These are phyloP conservation scores for Pholiota microspora DNA, from an alignment of 768 basidiomycete species.

Conservation along the genomic window DNA sequence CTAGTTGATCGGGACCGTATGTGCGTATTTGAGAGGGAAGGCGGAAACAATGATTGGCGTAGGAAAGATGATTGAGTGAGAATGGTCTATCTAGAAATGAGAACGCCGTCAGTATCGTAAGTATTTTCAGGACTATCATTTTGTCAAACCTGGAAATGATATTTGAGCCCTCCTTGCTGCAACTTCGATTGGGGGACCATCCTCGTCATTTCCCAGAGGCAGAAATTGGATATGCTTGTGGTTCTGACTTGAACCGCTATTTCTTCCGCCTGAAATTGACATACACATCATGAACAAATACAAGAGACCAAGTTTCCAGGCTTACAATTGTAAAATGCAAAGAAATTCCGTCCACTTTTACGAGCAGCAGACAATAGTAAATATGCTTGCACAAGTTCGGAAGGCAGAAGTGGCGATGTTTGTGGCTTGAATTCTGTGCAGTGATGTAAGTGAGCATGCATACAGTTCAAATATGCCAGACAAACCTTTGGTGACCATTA, in stretches of 20 bases:
- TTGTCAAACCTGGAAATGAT: constrained; percentile 51
- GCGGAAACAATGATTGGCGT: constrained; percentile 79
- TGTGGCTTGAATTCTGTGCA: constrained; percentile 70
- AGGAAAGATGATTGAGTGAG: constrained; percentile 62
- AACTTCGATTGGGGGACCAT: constrained; percentile 76
- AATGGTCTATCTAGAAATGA: constrained; percentile 64
- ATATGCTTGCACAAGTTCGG: constrained; percentile 78
- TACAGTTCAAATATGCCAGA: not conserved
- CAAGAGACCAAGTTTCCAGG: not conserved
- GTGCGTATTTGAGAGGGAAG: constrained; percentile 43
- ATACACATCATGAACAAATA: not conserved
- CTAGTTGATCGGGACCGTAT: constrained; percentile 42
- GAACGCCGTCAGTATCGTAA: not conserved
- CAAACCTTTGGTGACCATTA: constrained; percentile 83
- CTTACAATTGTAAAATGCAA: constrained; percentile 92
- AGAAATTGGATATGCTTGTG: constrained; percentile 93
- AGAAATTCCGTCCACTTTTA: constrained; percentile 53
- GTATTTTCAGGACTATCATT: not conserved
- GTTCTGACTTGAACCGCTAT: constrained; percentile 84
- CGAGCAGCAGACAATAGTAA: constrained; percentile 68
- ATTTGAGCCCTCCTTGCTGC: constrained; percentile 57
- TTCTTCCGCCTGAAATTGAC: constrained; percentile 54
- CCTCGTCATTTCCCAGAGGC: constrained; percentile 47
- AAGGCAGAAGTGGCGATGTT: constrained; percentile 73
- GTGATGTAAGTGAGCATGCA: not conserved